Percentiles rank a stretch among this genome's conserved stretches.
These are phyloP conservation scores for Russula dissimulans DNA, from an alignment of 768 basidiomycete genomes.

Conservation along the genomic window DNA sequence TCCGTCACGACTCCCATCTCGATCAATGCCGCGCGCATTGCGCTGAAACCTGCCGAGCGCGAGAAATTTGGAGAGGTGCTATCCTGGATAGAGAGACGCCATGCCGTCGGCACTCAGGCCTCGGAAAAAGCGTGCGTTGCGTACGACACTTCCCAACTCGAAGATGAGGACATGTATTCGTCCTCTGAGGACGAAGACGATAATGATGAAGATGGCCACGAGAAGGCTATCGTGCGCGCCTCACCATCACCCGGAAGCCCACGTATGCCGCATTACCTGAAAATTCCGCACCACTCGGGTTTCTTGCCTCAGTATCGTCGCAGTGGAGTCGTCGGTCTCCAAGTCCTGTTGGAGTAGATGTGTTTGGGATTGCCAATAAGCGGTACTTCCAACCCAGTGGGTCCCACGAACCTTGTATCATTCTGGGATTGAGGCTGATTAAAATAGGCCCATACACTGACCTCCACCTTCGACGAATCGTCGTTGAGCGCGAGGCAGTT, in stretches of 20 bases:
- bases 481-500: constrained; percentile 27
- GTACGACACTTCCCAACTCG: constrained; percentile 26
- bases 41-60: constrained; percentile 22
- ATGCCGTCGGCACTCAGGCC: constrained; percentile 17
- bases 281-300: constrained; percentile 7
- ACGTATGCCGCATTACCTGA: not conserved
- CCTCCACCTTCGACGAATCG: constrained; percentile 26
- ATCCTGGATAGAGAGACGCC: constrained; percentile 25
- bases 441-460: constrained; percentile 25
- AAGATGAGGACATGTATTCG: constrained; percentile 24
- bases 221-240: constrained; percentile 8
- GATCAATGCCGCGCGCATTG: constrained; percentile 23
- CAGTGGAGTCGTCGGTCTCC: not conserved
- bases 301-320: constrained; percentile 15
- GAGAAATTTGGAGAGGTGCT: constrained; percentile 25
- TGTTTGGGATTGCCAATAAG: constrained; percentile 15
- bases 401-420: not conserved
- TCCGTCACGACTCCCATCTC: constrained; percentile 25
- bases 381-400: constrained; percentile 18
- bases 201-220: constrained; percentile 12
- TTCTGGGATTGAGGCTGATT: not conserved
- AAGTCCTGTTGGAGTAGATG: not conserved
- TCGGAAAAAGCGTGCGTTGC: constrained; percentile 20
- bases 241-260: not conserved
- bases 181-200: constrained; percentile 21